These are phyloP conservation scores for Lentinula detonsa DNA, from an alignment of 768 basidiomycete species.

Conservation along the genomic window DNA sequence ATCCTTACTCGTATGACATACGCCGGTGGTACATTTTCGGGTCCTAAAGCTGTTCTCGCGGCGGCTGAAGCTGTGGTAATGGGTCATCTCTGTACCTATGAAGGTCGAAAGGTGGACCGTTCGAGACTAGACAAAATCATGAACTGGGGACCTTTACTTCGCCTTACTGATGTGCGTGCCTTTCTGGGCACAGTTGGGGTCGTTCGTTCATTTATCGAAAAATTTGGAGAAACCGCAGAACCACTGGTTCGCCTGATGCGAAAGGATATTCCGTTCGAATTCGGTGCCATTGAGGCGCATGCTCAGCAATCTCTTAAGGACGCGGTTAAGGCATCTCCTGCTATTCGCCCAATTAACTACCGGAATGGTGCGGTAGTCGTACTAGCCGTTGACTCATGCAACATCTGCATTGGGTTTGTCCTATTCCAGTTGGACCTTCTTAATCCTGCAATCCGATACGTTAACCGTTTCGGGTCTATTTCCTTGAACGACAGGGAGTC, in stretches of 20 bases:
- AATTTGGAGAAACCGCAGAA: conserved; percentile 23
- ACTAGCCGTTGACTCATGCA: neutral
- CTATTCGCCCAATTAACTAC: neutral
- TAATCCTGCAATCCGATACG: conserved; percentile 8
- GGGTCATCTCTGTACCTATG: conserved; percentile 4
- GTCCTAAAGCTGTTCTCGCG: conserved; percentile 19
- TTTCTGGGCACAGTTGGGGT: conserved; percentile 7
- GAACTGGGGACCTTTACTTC: neutral
- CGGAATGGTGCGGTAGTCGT: neutral
- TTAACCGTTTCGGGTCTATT: conserved; percentile 25
- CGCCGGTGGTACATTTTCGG: conserved; percentile 28
- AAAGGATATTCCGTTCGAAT: conserved; percentile 12
- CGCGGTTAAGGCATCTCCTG: neutral
- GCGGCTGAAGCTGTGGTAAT: neutral
- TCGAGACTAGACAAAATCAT: conserved; percentile 2
- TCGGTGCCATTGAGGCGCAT: neutral
- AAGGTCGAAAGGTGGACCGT: conserved; percentile 9
- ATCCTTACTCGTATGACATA: conserved; percentile 20
- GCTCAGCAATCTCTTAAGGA: neutral
- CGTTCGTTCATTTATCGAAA: conserved; percentile 14
- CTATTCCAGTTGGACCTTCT: conserved; percentile 16
- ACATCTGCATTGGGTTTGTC: neutral
- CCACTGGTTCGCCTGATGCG: conserved; percentile 28
- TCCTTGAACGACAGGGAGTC: conserved; percentile 21
- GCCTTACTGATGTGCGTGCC: too few species aligned